A percentile compares a stretch with the other conserved stretches of the same genome.
Evolutionary conservation across 495 filamentous ascomycete species (phyloP).

Genomic region (Penicillium chermesinum): DNA sequence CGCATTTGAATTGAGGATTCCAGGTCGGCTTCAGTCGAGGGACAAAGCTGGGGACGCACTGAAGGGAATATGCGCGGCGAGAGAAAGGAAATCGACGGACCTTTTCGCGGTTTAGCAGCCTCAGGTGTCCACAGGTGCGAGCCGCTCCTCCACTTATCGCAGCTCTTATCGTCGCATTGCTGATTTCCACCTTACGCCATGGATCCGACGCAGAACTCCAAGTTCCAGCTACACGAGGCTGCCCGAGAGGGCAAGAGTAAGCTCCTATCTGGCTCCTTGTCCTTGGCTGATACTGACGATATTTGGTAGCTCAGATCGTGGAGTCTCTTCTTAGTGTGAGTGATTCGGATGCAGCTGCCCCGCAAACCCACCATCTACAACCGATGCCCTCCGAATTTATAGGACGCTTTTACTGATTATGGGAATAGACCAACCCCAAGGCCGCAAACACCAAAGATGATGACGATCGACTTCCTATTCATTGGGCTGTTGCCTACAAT

Average conservation of each 20-base stretch:
- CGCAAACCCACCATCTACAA: constrained; percentile 22
- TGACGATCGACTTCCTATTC: constrained; percentile 86
- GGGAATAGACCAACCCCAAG: constrained; percentile 66
- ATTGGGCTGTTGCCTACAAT: constrained; percentile 91
- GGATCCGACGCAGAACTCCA: constrained; percentile 44
- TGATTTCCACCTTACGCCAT: constrained; percentile 24
- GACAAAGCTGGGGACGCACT: background rate
- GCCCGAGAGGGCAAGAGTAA: constrained; percentile 81
- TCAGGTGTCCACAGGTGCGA: constrained; percentile 14
- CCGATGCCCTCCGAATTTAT: background rate
- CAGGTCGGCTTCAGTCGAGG: background rate
- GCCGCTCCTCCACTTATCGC: constrained; percentile 23
- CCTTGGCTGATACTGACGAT: constrained; percentile 1
- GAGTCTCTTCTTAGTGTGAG: constrained; percentile 72
- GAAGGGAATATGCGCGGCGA: background rate
- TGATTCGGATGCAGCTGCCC: constrained; percentile 20
- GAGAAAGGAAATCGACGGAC: constrained; percentile 4
- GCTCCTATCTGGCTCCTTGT: constrained; percentile 10
- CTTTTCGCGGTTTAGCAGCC: constrained; percentile 5
- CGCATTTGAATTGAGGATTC: background rate
- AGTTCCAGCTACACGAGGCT: constrained; percentile 85
- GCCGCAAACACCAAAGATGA: constrained; percentile 70
- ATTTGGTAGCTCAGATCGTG: constrained; percentile 51
- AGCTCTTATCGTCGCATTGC: constrained; percentile 21
- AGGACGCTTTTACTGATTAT: constrained; percentile 5